phyloP scores from a whole-genome alignment of 768 basidiomycete species.

The Dictyophora rubrovolvata region DNA sequence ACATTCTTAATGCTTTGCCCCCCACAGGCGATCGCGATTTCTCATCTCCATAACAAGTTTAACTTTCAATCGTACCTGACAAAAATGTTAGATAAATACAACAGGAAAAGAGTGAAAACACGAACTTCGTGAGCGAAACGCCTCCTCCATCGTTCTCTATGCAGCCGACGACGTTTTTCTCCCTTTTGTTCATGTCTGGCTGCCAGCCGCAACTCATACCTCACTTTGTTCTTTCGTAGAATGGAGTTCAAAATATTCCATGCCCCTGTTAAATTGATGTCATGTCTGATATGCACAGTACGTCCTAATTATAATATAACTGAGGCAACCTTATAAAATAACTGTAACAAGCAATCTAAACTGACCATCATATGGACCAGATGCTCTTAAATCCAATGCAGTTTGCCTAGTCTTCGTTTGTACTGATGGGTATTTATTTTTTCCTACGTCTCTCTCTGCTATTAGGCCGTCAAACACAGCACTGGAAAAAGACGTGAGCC shows the following conservation, averaged over 20 bases:
- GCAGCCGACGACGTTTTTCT: slow-evolving; percentile 61
- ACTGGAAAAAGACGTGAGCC: background rate
- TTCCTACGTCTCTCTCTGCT: background rate
- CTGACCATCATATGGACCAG: background rate
- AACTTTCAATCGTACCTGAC: slow-evolving; percentile 77
- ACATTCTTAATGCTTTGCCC: slow-evolving; percentile 5
- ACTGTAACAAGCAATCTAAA: background rate
- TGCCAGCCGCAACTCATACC: slow-evolving; percentile 34
- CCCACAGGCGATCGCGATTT: slow-evolving; percentile 7
- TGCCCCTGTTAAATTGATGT: slow-evolving; percentile 34
- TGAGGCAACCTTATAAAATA: background rate
- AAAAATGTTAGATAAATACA: slow-evolving; percentile 10
- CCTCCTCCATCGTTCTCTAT: slow-evolving; percentile 69
- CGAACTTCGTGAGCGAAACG: slow-evolving; percentile 72
- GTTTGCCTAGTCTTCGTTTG: background rate
- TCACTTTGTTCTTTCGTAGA: slow-evolving; percentile 46
- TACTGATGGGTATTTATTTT: background rate
- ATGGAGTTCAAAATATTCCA: slow-evolving; percentile 41
- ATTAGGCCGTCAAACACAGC: background rate
- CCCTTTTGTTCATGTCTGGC: slow-evolving; percentile 79
- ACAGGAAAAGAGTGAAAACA: slow-evolving; percentile 9
- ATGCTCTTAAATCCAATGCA: background rate
- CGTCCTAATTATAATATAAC: slow-evolving; percentile 40
- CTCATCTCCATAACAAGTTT: slow-evolving; percentile 64
- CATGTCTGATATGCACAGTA: slow-evolving; percentile 36